These are phyloP conservation scores for Leccinum olivaceoglutinosum DNA, from an alignment of 1,284 basidiomycete genomes.

Conservation along the genomic window DNA sequence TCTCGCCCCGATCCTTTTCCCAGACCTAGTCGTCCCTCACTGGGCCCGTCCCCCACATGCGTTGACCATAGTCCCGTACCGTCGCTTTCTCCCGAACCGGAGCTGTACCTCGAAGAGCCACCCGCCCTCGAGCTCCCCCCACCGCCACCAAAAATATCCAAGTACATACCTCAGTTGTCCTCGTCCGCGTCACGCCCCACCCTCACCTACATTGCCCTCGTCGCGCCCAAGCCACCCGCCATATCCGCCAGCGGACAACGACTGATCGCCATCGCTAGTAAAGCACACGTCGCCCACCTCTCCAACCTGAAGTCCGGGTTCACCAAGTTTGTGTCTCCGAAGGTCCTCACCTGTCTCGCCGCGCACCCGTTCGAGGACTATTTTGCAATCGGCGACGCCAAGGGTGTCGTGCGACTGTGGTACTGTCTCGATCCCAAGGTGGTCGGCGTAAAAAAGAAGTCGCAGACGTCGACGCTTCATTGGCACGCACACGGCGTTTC, in stretches of 20 bases:
- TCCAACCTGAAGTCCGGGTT: slow-evolving; percentile 61
- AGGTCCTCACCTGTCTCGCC: slow-evolving; percentile 80
- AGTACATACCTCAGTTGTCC: background rate
- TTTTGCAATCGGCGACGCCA: slow-evolving; percentile 90
- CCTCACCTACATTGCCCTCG: too few species aligned
- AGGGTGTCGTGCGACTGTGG: slow-evolving; percentile 87
- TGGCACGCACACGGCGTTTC: slow-evolving; percentile 97
- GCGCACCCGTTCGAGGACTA: slow-evolving; percentile 90
- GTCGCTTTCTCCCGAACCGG: slow-evolving; percentile 30
- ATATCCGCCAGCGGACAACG: too few species aligned
- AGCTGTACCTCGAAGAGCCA: slow-evolving; percentile 21
- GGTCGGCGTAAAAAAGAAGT: slow-evolving; percentile 61
- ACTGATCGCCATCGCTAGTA: slow-evolving; percentile 44
- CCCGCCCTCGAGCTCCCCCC: slow-evolving; percentile 11
- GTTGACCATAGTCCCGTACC: slow-evolving; percentile 38
- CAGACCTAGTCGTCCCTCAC: slow-evolving; percentile 52
- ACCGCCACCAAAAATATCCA: slow-evolving; percentile 16
- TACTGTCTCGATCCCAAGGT: slow-evolving; percentile 76
- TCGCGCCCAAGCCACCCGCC: too few species aligned
- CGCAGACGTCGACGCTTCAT: slow-evolving; percentile 84
- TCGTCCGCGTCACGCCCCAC: too few species aligned
- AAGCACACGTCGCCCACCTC: slow-evolving; percentile 72
- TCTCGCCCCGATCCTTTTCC: slow-evolving; percentile 49
- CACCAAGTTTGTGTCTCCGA: slow-evolving; percentile 80
- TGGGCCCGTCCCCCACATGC: slow-evolving; percentile 43